Evolutionary conservation across 441 rosid species (phyloP).

Genomic region (Gossypium schwendimanii): DNA sequence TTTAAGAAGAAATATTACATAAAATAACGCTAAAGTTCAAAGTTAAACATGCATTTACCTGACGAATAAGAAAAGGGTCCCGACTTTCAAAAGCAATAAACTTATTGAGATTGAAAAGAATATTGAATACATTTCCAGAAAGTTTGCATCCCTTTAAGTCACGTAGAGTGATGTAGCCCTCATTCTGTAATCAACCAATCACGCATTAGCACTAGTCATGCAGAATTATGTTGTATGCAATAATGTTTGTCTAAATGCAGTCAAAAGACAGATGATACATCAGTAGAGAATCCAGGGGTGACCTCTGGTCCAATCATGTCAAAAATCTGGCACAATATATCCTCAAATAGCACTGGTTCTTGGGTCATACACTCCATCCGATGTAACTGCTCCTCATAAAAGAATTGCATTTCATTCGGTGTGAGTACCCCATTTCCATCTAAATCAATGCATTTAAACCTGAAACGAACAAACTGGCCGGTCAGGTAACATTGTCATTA

Average conservation of each 20-base stretch:
- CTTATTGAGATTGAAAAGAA: constrained; percentile 64
- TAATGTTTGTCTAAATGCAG: background rate
- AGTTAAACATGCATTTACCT: constrained; percentile 25
- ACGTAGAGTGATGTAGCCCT: constrained; percentile 45
- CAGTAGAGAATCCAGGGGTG: constrained; percentile 8
- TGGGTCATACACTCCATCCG: constrained; percentile 70
- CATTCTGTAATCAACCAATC: constrained; percentile 35
- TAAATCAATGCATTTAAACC: constrained; percentile 71
- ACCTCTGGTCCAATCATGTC: constrained; percentile 78
- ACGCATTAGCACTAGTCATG: background rate
- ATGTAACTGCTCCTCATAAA: constrained; percentile 68
- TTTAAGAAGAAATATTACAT: constrained; percentile 13
- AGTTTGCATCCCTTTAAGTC: constrained; percentile 56
- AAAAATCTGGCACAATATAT: constrained; percentile 54
- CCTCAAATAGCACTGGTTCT: constrained; percentile 55
- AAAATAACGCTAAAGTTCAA: background rate
- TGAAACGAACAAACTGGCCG: constrained; percentile 14
- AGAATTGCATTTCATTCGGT: constrained; percentile 56
- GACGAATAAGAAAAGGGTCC: constrained; percentile 53
- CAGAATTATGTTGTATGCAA: background rate
- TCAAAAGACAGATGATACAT: background rate
- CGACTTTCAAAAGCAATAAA: constrained; percentile 59
- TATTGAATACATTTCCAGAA: constrained; percentile 54
- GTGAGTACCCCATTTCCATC: constrained; percentile 56
- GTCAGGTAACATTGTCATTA: background rate